These are phyloP conservation scores for Acanthamoeba lenticulata DNA, from an alignment of 208 protist genomes.

Conservation along the genomic window DNA sequence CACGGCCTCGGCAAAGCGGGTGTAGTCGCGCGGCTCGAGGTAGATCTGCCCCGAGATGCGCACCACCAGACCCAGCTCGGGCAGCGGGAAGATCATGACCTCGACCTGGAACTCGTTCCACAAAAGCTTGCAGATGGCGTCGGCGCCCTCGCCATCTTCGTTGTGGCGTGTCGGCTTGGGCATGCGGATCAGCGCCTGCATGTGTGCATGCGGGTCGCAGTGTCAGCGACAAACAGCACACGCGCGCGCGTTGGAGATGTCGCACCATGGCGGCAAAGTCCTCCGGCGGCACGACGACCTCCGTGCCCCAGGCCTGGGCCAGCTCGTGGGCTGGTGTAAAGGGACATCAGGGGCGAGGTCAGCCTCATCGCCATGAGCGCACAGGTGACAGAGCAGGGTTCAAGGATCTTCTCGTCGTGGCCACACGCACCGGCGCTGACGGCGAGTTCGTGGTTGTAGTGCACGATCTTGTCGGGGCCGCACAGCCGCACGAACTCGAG, in stretches of 20 bases:
- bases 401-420: not conserved
- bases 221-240: not conserved
- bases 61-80: slow-evolving; percentile 30
- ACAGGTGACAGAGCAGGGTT: no score
- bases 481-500: not conserved
- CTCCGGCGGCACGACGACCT: not conserved
- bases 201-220: not conserved
- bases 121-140: not conserved
- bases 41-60: slow-evolving; percentile 38
- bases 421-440: not conserved
- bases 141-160: not conserved
- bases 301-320: not conserved
- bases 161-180: not conserved
- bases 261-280: slow-evolving; percentile 9
- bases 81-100: slow-evolving; percentile 33
- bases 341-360: not conserved
- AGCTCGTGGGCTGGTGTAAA: not conserved
- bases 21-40: not conserved
- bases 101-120: slow-evolving; percentile 6
- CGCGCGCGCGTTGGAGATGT: not conserved
- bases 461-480: not conserved
- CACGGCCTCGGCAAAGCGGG: not conserved
- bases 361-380: not conserved
- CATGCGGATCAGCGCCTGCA: slow-evolving; percentile 10
- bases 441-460: not conserved